Evolutionary conservation across 495 filamentous ascomycete genomes (phyloP).

Genomic region (Wilcoxina mikolae): DNA sequence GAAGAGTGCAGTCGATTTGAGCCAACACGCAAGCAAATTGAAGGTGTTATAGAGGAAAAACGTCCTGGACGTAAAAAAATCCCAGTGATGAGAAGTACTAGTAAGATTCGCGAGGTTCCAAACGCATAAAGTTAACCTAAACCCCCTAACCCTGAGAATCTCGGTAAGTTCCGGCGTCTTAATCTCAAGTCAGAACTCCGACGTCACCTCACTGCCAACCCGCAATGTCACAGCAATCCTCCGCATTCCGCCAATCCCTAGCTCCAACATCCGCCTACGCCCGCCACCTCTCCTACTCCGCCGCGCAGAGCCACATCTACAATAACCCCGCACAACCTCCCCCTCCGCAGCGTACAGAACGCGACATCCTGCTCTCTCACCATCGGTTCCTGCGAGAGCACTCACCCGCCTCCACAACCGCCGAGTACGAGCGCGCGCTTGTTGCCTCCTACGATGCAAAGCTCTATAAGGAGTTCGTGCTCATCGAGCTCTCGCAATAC

Average conservation of each 20-base stretch:
- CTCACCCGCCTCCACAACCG: not conserved
- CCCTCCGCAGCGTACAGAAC: conserved; percentile 18
- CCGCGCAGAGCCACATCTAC: conserved; percentile 24
- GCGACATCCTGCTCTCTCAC: conserved; percentile 28
- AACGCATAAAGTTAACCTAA: too few species aligned
- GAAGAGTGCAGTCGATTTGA: too few species aligned
- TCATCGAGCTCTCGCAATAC: conserved; percentile 26
- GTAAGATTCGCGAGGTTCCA: too few species aligned
- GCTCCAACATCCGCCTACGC: conserved; percentile 24
- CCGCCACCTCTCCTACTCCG: conserved; percentile 23
- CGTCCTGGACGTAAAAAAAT: too few species aligned
- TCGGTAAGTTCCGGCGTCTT: too few species aligned
- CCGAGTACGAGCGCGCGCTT: conserved; percentile 20
- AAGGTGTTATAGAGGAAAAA: too few species aligned
- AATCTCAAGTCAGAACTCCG: too few species aligned
- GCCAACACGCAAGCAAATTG: too few species aligned
- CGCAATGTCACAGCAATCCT: too few species aligned
- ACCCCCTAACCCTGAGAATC: too few species aligned
- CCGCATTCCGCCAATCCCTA: conserved; percentile 23
- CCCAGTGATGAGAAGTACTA: too few species aligned
- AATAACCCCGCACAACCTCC: conserved; percentile 11
- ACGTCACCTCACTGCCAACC: too few species aligned
- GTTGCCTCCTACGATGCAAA: conserved; percentile 26
- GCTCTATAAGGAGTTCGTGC: conserved; percentile 27
- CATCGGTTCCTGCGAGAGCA: conserved; percentile 26